A percentile compares a stretch with the other conserved stretches of the same genome.
phyloP scores from a whole-genome alignment of 1,284 basidiomycete genomes.

The Malassezia globosa region DNA sequence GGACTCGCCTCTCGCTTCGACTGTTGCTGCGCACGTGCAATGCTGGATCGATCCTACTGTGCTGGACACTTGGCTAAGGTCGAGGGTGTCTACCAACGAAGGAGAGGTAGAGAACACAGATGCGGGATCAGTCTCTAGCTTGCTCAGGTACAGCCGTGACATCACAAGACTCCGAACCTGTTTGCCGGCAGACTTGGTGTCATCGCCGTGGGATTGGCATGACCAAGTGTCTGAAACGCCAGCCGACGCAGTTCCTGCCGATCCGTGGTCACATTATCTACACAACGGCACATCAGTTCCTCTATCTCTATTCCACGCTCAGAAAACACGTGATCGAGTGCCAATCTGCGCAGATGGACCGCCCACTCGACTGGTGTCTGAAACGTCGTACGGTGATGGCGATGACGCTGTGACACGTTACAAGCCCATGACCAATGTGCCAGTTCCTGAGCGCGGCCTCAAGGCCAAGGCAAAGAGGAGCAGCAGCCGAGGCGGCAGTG shows the following conservation, averaged over 20 bases:
- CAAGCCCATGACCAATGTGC: too few relatives aligned
- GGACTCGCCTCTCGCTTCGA: not conserved
- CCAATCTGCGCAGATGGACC: constrained; percentile 2
- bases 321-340: constrained; percentile 11
- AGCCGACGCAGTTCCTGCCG: not conserved
- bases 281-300: not conserved
- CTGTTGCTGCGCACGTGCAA: not conserved
- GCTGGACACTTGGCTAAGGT: too few relatives aligned
- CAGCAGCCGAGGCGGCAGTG: too few relatives aligned
- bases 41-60: not conserved
- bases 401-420: constrained; percentile 4
- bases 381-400: constrained; percentile 11
- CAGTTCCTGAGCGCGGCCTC: too few relatives aligned
- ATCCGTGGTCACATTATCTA: not conserved
- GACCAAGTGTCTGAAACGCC: not conserved
- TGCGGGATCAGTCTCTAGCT: too few relatives aligned
- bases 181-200: too few relatives aligned
- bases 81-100: too few relatives aligned
- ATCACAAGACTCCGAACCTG: too few relatives aligned
- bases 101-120: too few relatives aligned
- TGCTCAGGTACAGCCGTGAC: too few relatives aligned
- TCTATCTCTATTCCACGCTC: not conserved
- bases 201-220: not conserved
- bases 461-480: too few relatives aligned
- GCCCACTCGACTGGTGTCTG: constrained; percentile 1